Evolutionary conservation across 257 asterid species (phyloP).

Genomic region (Anisodus acutangulus): DNA sequence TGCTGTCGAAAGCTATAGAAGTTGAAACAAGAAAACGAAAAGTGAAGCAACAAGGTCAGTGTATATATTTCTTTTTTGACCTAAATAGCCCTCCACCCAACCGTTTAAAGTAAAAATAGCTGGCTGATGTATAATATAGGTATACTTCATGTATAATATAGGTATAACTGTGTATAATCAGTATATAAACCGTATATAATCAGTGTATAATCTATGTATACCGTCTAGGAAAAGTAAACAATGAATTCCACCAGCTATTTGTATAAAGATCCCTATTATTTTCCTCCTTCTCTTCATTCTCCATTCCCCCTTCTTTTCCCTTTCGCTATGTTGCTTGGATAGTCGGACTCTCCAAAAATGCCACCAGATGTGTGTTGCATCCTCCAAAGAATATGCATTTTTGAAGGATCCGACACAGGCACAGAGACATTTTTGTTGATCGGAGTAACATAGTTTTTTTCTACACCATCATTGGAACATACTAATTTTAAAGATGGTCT

Average conservation of each 20-base stretch:
- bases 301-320: neutral
- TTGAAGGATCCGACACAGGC: neutral
- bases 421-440: neutral
- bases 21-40: constrained; percentile 65
- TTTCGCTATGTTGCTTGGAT: neutral
- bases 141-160: too few relatives aligned
- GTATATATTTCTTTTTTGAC: constrained; percentile 22
- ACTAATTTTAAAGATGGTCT: constrained; percentile 54
- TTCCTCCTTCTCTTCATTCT: too few relatives aligned
- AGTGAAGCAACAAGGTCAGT: constrained; percentile 69
- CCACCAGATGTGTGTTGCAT: neutral
- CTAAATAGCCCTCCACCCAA: too few relatives aligned
- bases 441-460: constrained; percentile 31
- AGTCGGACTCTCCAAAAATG: neutral
- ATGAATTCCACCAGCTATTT: too few relatives aligned
- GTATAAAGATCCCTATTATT: too few relatives aligned
- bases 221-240: too few relatives aligned
- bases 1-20: constrained; percentile 65
- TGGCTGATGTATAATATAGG: too few relatives aligned
- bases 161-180: too few relatives aligned
- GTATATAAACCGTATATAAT: too few relatives aligned
- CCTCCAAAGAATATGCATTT: neutral
- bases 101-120: too few relatives aligned
- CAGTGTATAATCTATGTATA: too few relatives aligned
- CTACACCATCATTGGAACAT: constrained; percentile 46